Conservation (phyloP, 2,329 filamentous ascomycete species). For the Arthrobotrys entomopaga region DNA sequence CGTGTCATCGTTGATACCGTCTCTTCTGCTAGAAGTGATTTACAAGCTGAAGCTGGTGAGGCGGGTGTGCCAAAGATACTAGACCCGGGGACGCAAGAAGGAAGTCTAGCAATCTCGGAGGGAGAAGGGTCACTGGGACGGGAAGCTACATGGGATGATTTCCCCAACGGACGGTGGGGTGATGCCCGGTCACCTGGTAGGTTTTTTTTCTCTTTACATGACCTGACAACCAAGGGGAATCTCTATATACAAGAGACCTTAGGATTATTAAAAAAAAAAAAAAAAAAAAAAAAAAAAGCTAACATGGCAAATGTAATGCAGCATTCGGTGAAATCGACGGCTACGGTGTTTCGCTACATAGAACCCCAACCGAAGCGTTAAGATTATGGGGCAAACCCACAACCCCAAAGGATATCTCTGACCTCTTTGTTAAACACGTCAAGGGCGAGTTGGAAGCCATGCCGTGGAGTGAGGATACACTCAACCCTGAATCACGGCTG, state of each 20-base stretch:
- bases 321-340: slow-evolving; percentile 97
- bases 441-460: slow-evolving; percentile 81
- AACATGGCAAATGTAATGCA: slow-evolving; percentile 18
- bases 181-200: slow-evolving; percentile 80
- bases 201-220: background rate
- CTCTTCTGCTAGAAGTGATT: slow-evolving; percentile 56
- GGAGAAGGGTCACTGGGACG: slow-evolving; percentile 87
- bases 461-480: slow-evolving; percentile 91
- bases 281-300: no score
- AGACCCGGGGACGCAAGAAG: slow-evolving; percentile 76
- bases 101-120: slow-evolving; percentile 89
- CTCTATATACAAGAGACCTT: no score
- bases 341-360: slow-evolving; percentile 95
- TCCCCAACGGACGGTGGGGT: slow-evolving; percentile 94
- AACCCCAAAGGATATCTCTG: slow-evolving; percentile 75
- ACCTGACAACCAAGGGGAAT: no score
- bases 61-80: slow-evolving; percentile 77
- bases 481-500: slow-evolving; percentile 82
- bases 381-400: slow-evolving; percentile 85
- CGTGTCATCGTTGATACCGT: slow-evolving; percentile 79
- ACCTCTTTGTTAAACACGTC: slow-evolving; percentile 83
- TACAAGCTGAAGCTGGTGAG: slow-evolving; percentile 78
- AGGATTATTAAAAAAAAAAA: no score
- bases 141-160: slow-evolving; percentile 98
- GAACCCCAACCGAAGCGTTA: slow-evolving; percentile 84